A percentile compares a stretch with the other conserved stretches of the same genome.
These are phyloP conservation scores for Leccinellum rugosiceps DNA, from an alignment of 768 basidiomycete genomes.

Conservation along the genomic window DNA sequence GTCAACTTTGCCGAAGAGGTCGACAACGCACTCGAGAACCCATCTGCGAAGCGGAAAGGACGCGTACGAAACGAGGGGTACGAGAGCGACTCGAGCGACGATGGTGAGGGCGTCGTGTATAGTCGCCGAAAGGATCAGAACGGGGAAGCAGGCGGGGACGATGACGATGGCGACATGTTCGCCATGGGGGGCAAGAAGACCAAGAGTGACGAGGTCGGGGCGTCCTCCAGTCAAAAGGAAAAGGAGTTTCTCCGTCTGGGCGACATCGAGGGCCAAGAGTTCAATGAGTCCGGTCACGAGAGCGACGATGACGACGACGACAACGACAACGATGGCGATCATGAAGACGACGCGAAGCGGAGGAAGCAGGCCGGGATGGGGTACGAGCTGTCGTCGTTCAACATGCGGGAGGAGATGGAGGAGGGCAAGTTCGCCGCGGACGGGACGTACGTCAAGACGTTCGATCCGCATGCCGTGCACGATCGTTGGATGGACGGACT, in stretches of 20 bases:
- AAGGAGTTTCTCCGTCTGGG: conserved; percentile 80
- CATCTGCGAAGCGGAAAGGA: conserved; percentile 60
- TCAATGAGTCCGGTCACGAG: conserved; percentile 39
- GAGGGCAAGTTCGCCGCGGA: conserved; percentile 97
- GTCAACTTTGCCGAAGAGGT: conserved; percentile 75
- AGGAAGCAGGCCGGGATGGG: conserved; percentile 88
- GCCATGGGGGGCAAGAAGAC: conserved; percentile 60
- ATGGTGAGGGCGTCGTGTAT: conserved; percentile 90
- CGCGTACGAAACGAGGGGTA: conserved; percentile 85
- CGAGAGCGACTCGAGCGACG: conserved; percentile 91
- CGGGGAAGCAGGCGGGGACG: conserved; percentile 59
- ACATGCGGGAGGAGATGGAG: conserved; percentile 99
- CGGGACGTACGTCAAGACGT: conserved; percentile 80
- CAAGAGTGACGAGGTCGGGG: conserved; percentile 41
- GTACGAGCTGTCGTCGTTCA: conserved; percentile 90
- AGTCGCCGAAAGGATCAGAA: conserved; percentile 60
- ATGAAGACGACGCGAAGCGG: conserved; percentile 55
- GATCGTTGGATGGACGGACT: conserved; percentile 96
- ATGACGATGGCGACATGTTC: conserved; percentile 83
- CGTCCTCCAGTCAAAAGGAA: conserved; percentile 53
- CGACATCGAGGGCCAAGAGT: conserved; percentile 98
- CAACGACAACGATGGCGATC: conserved; percentile 16
- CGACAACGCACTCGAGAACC: conserved; percentile 67
- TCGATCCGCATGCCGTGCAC: conserved; percentile 88
- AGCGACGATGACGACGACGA: conserved; percentile 33